phyloP scores from a whole-genome alignment of 768 basidiomycete species.

The Boletus bicolor region DNA sequence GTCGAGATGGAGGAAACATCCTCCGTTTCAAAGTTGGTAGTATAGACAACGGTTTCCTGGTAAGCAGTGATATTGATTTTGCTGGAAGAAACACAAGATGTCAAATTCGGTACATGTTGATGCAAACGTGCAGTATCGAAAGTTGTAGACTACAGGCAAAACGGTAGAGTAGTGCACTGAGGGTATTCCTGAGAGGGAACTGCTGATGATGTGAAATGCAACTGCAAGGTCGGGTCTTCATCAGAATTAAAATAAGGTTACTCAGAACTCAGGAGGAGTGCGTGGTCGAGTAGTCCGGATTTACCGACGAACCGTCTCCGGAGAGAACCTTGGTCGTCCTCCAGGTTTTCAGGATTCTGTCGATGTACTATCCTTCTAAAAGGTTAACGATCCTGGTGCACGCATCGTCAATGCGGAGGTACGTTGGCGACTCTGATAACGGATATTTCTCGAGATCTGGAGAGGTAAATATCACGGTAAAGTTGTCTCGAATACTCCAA shows the following conservation, averaged over 20 bases:
- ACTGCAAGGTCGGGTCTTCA: no score
- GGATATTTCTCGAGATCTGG: no score
- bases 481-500: no score
- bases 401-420: neutral
- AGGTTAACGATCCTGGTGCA: no score
- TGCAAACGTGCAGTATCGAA: neutral
- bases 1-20: slow-evolving; percentile 14
- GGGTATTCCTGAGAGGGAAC: neutral
- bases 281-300: no score
- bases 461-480: no score
- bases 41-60: neutral
- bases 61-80: neutral
- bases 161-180: neutral
- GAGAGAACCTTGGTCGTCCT: no score
- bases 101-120: neutral
- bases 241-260: no score
- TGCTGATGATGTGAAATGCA: no score
- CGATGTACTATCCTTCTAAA: neutral
- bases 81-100: neutral
- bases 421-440: no score
- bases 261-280: no score
- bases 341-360: neutral
- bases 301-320: no score
- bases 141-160: neutral
- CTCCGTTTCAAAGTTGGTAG: neutral